Conservation (phyloP, 139 green algal species). For the Marvania coccoides region DNA sequence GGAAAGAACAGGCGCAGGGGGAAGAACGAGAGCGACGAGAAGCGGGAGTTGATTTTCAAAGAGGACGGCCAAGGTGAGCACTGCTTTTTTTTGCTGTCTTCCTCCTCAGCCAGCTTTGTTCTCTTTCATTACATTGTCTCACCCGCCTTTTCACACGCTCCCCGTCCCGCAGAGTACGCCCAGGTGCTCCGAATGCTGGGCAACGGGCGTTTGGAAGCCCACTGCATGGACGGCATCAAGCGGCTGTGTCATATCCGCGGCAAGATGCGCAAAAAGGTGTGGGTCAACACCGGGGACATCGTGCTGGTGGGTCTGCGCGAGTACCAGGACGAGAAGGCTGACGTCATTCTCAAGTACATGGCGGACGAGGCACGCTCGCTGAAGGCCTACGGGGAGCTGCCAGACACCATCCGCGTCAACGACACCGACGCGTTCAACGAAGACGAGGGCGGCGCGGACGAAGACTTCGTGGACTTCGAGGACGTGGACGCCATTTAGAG, state of each 20-base stretch:
- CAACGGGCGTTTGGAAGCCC: constrained; percentile 93
- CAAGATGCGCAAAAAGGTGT: constrained; percentile 99
- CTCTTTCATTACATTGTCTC: too few species aligned
- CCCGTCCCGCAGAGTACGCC: constrained; percentile 61
- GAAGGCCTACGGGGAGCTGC: constrained; percentile 97
- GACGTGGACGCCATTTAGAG: constrained; percentile 54
- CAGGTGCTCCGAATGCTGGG: constrained; percentile 98
- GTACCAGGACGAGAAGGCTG: constrained; percentile 99
- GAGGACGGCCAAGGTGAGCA: constrained; percentile 86
- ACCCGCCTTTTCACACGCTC: neutral
- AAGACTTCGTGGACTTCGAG: constrained; percentile 82
- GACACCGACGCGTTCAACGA: constrained; percentile 56
- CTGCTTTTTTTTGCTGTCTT: neutral
- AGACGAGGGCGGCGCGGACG: constrained; percentile 49
- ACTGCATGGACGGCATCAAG: constrained; percentile 98
- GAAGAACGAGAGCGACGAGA: constrained; percentile 93
- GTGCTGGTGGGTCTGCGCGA: constrained; percentile 96
- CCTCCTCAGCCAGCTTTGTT: neutral
- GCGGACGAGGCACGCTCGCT: constrained; percentile 87
- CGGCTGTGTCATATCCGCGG: constrained; percentile 97
- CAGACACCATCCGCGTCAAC: constrained; percentile 83
- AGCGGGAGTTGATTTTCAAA: constrained; percentile 99
- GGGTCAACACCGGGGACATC: constrained; percentile 90
- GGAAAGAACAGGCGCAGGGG: constrained; percentile 60
- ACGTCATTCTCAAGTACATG: constrained; percentile 99